Evolutionary conservation across 2,329 filamentous ascomycete species (phyloP), one percentile per base, ranked within the genome.

Genomic region (Fusarium dimerum): DNA sequence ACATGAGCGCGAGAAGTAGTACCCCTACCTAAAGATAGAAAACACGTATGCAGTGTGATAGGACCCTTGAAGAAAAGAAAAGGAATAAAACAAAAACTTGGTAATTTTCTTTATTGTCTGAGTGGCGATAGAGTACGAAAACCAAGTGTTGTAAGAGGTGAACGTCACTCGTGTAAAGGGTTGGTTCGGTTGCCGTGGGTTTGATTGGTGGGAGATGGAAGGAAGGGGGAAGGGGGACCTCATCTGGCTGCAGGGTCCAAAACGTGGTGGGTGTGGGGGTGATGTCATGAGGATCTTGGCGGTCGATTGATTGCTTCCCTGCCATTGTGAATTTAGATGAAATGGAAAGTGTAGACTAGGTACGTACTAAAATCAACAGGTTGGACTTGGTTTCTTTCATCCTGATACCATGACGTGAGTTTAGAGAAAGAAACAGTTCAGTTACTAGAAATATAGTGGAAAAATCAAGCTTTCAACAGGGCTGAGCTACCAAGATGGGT

Each of bases 201-300:
- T 36, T 49, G 34, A 32, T 13, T 45, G 55, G 16, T 15, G 16
- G 32, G 16, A 18, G 45, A n/a, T n/a, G n/a, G n/a, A 26, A 26
- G 20, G 20, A 7, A 5, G 7, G 5, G 20, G 4, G 7, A 26
- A 26, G 20, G 20, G 20, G 20, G 45, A n/a, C 16, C 34, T 40
- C 43, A 41, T 20, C 20, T 36, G 39, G 47, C 59, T 51, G 57
- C 60, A 63, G 63, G 61, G 63, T 44, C 57, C 55, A 46, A 39
- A 46, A 46, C 36, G 48, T 47, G 51, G 50, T 11, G 10, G 13
- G 40, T 15, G 38, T 57, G 48, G 58, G 44, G 43, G 55, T 65
- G 60, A 65, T 65, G 63, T 65, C 61, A 65, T 65, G 49, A 48
- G 54, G 45, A 40, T 36, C 18, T 43, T 40, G 32, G 42, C 6